These are phyloP conservation scores for Coemansia sp. DNA, from an alignment of 192 early-diverging fungal species.

Conservation along the genomic window DNA sequence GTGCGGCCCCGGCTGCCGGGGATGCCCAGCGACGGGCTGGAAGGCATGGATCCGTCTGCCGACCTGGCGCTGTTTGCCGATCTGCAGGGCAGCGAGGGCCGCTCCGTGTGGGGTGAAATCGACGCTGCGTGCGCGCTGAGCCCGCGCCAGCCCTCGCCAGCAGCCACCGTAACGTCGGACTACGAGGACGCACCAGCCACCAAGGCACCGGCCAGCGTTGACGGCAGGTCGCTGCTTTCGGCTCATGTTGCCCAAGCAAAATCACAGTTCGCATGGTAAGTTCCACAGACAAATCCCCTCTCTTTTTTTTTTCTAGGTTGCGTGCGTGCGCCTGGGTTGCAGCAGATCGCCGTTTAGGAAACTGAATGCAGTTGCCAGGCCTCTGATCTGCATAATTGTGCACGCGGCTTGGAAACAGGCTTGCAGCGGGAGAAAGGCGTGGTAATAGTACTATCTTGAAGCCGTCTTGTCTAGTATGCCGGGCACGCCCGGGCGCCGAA, in stretches of 20 bases:
- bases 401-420: background rate
- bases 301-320: slow-evolving; percentile 1
- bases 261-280: slow-evolving; percentile 49
- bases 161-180: slow-evolving; percentile 45
- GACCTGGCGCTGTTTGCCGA: slow-evolving; percentile 52
- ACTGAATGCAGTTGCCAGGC: background rate
- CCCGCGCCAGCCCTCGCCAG: slow-evolving; percentile 50
- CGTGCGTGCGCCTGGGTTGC: background rate
- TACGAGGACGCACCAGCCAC: slow-evolving; percentile 10
- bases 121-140: slow-evolving; percentile 27
- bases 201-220: slow-evolving; percentile 2
- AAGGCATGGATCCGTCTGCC: slow-evolving; percentile 32
- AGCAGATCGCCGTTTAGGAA: slow-evolving; percentile 10
- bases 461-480: too few relatives aligned
- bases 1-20: slow-evolving; percentile 27
- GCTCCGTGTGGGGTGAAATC: slow-evolving; percentile 45
- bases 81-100: slow-evolving; percentile 24
- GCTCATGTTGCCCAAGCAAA: slow-evolving; percentile 52
- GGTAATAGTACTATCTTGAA: background rate
- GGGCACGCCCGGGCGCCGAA: too few relatives aligned
- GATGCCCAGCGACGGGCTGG: slow-evolving; percentile 34
- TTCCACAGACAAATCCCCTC: background rate
- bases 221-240: slow-evolving; percentile 22
- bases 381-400: slow-evolving; percentile 1
- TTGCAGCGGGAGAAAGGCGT: slow-evolving; percentile 1